Base-by-base conservation (phyloP, 768 basidiomycete species). In the Leccinum arenicola region DNA sequence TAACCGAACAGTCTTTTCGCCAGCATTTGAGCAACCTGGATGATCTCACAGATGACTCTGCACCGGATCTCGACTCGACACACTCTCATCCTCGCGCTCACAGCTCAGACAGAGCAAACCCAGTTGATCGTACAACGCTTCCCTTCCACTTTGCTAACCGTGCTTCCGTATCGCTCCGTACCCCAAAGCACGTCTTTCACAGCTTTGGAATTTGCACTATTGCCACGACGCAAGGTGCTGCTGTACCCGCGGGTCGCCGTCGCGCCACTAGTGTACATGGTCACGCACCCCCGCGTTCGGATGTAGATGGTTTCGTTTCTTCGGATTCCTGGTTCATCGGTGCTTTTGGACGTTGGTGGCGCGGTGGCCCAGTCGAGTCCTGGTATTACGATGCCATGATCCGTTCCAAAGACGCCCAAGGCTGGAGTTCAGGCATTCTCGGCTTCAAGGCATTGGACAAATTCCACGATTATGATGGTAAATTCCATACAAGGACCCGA, bases 1-100 rank as follows among this genome's bases (percentile, higher is more conserved):
- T n/a, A n/a, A 98, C 95, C n/a, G 95, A 97, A 70, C 91, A 92
- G 69, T 95, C 94, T 25, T 98, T 99, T 73, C 91, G 95, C 54
- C 91, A 92, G 56, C 95, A 98, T 73, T 83, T 98, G 60, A 91
- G 86, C 60, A 88, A 87, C 56, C 84, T 97, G 67, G 88, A 95
- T 66, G 87, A 88, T 66, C 77, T 76, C 50, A 70, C 76, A 58
- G 82, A 86, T 55, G 86, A 88, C 57, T 75, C 81, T 57, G 49
- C 23, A 3, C 15, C 53, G 1, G 78, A 83, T 58, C 70, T 70
- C 55, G 65, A 74, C 59, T 66, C 64, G 10, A 9, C 53, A 61
- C 70, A 45, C 65, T 63, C 56, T 59, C 68, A 25, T 65, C 69
- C 61, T 64, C 71, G 23, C 68, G 64, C 52, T 50, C 73, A 25